These are phyloP conservation scores for Chlamydomonas applanata DNA, from an alignment of 139 green algal genomes.

Conservation along the genomic window DNA sequence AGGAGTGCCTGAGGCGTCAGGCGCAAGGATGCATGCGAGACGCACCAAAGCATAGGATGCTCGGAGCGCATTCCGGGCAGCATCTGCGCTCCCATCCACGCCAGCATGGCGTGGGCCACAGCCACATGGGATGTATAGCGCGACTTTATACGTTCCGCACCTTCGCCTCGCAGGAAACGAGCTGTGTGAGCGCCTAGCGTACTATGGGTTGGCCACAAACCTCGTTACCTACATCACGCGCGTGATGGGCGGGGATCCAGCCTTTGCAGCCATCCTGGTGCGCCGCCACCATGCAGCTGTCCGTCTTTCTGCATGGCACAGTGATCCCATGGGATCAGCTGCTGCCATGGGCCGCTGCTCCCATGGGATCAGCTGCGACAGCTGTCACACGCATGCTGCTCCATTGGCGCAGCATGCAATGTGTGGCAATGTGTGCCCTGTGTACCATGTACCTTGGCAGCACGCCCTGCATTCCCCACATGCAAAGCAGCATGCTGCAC, in stretches of 20 bases:
- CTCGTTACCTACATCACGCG: slow-evolving; percentile 75
- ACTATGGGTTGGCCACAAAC: slow-evolving; percentile 66
- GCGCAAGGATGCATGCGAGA: not conserved
- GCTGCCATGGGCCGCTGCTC: not conserved
- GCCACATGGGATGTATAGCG: not conserved
- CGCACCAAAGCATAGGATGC: not conserved
- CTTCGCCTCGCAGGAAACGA: slow-evolving; percentile 89
- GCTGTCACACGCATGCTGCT: too few relatives aligned
- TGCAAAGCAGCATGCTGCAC: too few relatives aligned
- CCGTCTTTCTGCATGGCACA: not conserved
- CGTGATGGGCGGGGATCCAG: slow-evolving; percentile 76
- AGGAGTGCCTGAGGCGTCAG: not conserved
- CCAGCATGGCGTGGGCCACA: too few relatives aligned
- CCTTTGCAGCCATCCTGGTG: slow-evolving; percentile 68
- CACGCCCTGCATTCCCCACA: too few relatives aligned
- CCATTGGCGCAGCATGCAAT: too few relatives aligned
- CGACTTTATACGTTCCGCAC: not conserved
- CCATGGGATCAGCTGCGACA: not conserved
- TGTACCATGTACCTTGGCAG: too few relatives aligned
- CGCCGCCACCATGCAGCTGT: too few relatives aligned
- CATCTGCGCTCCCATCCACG: not conserved
- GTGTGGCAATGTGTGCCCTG: too few relatives aligned
- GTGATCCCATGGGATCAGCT: too few relatives aligned
- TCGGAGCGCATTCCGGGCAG: not conserved
- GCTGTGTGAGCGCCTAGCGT: slow-evolving; percentile 90